Conservation (phyloP, 495 filamentous ascomycete genomes). For the Daldinia caldariorum region DNA sequence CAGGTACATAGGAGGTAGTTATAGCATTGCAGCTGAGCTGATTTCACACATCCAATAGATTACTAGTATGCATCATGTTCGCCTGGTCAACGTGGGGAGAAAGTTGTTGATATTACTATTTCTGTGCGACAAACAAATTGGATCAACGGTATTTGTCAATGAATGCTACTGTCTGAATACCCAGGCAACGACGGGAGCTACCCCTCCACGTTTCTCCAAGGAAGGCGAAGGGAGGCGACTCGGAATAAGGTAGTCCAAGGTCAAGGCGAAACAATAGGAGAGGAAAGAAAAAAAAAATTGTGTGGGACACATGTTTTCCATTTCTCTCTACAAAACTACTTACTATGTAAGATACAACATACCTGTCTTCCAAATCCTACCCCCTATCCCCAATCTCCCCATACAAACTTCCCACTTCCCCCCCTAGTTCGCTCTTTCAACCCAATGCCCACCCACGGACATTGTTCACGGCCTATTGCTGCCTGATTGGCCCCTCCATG, state of each 20-base stretch:
- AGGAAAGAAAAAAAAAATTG: constrained; percentile 13
- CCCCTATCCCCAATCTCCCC: background rate
- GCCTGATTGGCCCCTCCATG: constrained; percentile 44
- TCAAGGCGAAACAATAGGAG: constrained; percentile 1
- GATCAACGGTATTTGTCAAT: constrained; percentile 38
- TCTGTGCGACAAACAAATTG: constrained; percentile 40
- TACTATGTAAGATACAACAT: no score
- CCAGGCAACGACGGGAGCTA: constrained; percentile 24
- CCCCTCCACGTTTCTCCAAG: constrained; percentile 18
- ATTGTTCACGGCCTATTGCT: constrained; percentile 41
- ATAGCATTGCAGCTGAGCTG: constrained; percentile 9
- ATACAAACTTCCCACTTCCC: background rate
- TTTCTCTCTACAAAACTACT: no score
- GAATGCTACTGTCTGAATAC: constrained; percentile 7
- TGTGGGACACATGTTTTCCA: background rate
- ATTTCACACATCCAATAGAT: constrained; percentile 28
- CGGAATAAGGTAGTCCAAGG: constrained; percentile 7
- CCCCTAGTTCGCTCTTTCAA: constrained; percentile 27
- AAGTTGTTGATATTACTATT: constrained; percentile 20
- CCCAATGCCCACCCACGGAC: constrained; percentile 30
- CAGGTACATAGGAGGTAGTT: no score
- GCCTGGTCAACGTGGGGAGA: constrained; percentile 18
- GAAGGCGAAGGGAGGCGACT: constrained; percentile 2
- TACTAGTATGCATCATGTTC: constrained; percentile 18
- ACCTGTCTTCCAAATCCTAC: background rate